phyloP scores from a whole-genome alignment of 208 protist genomes.

The Endotrypanum monterogeii region DNA sequence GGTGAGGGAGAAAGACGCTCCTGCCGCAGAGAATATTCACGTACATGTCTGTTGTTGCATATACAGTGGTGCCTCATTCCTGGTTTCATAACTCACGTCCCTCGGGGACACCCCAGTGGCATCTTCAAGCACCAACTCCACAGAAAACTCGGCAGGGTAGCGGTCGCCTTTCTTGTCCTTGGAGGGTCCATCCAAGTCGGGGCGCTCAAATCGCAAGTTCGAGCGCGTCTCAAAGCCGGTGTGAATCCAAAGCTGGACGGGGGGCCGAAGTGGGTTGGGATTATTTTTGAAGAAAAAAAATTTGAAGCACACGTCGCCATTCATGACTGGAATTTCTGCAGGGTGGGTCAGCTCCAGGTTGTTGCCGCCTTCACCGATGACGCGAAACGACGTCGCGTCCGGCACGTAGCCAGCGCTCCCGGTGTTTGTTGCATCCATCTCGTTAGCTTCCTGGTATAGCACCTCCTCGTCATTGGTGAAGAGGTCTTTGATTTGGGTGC shows the following conservation, averaged over 20 bases:
- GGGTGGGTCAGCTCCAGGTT: constrained; percentile 42
- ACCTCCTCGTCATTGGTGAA: constrained; percentile 58
- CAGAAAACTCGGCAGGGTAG: constrained; percentile 67
- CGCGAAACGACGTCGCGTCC: constrained; percentile 24
- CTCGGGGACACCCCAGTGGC: constrained; percentile 13
- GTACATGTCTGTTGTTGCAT: no score
- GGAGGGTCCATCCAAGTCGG: constrained; percentile 67
- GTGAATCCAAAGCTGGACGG: constrained; percentile 82
- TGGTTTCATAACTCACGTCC: not conserved
- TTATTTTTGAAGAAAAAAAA: constrained; percentile 75
- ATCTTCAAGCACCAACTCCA: constrained; percentile 46
- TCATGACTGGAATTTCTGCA: constrained; percentile 48
- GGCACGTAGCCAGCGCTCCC: constrained; percentile 25
- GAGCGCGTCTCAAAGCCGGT: constrained; percentile 52
- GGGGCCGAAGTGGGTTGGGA: constrained; percentile 61
- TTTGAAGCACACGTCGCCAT: constrained; percentile 66
- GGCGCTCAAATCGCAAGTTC: constrained; percentile 30
- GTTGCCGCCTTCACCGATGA: constrained; percentile 16
- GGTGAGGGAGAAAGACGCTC: no score
- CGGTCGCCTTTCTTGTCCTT: constrained; percentile 71
- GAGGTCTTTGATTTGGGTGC: constrained; percentile 56
- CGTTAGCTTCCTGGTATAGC: constrained; percentile 51
- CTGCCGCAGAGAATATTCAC: no score
- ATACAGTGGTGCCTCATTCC: not conserved
- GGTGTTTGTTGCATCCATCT: constrained; percentile 38